phyloP scores from a whole-genome alignment of 495 filamentous ascomycete genomes.

The Talaromyces trachyspermus region DNA sequence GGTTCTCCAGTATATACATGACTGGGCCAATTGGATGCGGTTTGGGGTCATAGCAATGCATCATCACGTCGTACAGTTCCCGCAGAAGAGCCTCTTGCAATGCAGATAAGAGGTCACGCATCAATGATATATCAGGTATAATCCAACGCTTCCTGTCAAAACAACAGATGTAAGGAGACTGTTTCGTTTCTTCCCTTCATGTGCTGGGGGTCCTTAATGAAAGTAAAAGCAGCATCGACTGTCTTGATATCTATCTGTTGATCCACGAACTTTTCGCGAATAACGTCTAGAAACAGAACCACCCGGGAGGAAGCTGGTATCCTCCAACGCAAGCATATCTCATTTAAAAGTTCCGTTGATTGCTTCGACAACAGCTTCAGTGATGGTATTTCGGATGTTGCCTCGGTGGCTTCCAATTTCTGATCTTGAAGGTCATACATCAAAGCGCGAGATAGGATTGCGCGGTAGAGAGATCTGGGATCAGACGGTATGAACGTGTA shows the following conservation, averaged over 20 bases:
- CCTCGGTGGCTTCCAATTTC: slow-evolving; percentile 44
- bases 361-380: slow-evolving; percentile 70
- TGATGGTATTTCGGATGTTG: slow-evolving; percentile 44
- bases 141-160: slow-evolving; percentile 69
- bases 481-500: slow-evolving; percentile 90
- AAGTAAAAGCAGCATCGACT: slow-evolving; percentile 74
- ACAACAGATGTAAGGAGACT: slow-evolving; percentile 37
- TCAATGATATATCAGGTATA: slow-evolving; percentile 64
- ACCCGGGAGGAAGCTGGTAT: slow-evolving; percentile 77
- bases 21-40: slow-evolving; percentile 68
- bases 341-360: slow-evolving; percentile 74
- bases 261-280: slow-evolving; percentile 76
- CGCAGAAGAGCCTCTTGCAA: slow-evolving; percentile 78
- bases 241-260: slow-evolving; percentile 74
- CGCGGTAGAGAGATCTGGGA: slow-evolving; percentile 70
- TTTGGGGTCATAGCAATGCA: slow-evolving; percentile 85
- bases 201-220: slow-evolving; percentile 60
- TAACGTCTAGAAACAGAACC: slow-evolving; percentile 77
- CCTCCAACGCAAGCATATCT: slow-evolving; percentile 83
- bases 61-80: slow-evolving; percentile 78
- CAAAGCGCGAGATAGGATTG: slow-evolving; percentile 67
- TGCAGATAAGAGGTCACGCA: slow-evolving; percentile 64
- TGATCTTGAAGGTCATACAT: slow-evolving; percentile 58
- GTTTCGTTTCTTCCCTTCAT: slow-evolving; percentile 47
- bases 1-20: slow-evolving; percentile 74